Percentiles rank a stretch among this genome's conserved stretches.
Conservation (phyloP, 371 early-diverging fungal species). For the Rhizopus delemar region DNA sequence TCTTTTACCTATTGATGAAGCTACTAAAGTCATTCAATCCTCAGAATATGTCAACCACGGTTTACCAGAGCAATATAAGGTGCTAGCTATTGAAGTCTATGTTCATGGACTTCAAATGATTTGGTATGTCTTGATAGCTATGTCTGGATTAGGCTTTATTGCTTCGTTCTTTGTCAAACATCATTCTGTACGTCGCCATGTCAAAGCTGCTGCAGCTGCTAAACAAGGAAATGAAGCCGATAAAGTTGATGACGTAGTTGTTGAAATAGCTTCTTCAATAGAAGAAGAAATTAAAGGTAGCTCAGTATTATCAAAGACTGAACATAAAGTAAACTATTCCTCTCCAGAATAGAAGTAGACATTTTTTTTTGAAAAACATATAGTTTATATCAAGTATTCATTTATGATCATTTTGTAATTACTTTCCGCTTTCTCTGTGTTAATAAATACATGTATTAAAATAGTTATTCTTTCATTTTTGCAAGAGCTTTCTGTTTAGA, state of each 20-base stretch:
- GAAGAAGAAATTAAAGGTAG: background rate
- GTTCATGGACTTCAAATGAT: conserved; percentile 32
- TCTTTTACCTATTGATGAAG: conserved; percentile 31
- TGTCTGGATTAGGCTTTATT: conserved; percentile 33
- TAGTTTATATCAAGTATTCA: too few species aligned
- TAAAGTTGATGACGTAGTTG: too few species aligned
- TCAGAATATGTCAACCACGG: conserved; percentile 42
- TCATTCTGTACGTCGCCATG: conserved; percentile 15
- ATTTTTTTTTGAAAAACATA: too few species aligned
- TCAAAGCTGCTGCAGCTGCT: background rate
- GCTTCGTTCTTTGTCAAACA: conserved; percentile 25
- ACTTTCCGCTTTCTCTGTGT: too few species aligned
- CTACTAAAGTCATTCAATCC: conserved; percentile 24
- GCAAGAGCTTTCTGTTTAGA: too few species aligned
- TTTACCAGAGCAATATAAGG: conserved; percentile 35
- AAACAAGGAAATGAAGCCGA: too few species aligned
- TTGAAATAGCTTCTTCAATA: conserved; percentile 18
- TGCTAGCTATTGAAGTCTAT: conserved; percentile 25
- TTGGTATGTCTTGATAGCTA: conserved; percentile 43
- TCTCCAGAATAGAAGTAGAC: too few species aligned
- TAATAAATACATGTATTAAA: too few species aligned
- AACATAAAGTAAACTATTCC: too few species aligned
- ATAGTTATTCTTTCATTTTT: too few species aligned
- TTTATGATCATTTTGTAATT: too few species aligned
- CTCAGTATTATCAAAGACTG: too few species aligned